Base-by-base conservation (phyloP, 164 flowering plant genomes). In the Annona cherimola region DNA sequence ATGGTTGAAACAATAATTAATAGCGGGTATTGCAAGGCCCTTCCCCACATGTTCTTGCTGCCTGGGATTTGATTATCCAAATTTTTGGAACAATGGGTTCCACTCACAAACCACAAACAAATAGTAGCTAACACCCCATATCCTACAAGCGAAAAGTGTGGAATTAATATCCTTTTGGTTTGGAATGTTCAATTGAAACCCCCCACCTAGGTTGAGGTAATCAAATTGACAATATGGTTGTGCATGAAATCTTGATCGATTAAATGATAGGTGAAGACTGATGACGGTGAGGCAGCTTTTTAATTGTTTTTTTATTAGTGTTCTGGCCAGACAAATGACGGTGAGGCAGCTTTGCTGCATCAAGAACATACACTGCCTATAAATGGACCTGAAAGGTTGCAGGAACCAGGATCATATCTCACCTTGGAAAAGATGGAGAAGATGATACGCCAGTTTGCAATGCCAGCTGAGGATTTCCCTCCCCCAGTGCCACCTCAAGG, bases 401-500 rank as follows among this genome's bases (percentile, higher is more conserved):
- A 93, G 81, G 99, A 96, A 78, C 86, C 83, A 3, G 95, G 89
- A n/a, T 86, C 99, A 4, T 92, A 83, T 80, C 88, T 91, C 45
- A 90, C 99, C 9, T 75, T 93, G 55, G 96, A 90, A 64, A 90
- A 77, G 80, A 84, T 91, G 94, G 99, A 95, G 73, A 84, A 68
- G 70, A 93, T 96, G 99, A 18, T 93, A 46, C 90, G 90, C 42
- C 91, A 89, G 64, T 93, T 96, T 76, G 99, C 99, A 4, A 96
- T 96, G 99, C 99, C 99, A 54, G 95, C 99, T 1, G 99, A 93
- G 74, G 99, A 96, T 70, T 96, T 96, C 55, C 98, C 99, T 44
- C 98, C 99, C 18, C 80, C 82, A 16, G 12, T 79, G 39, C 84
- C 85, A 6, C 99, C 99, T 1, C 90, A 87, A 12, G 98, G 96